Evolutionary conservation across 352 stramenopile genomes (phyloP).

Genomic region (Aphanomyces cochlioides): DNA sequence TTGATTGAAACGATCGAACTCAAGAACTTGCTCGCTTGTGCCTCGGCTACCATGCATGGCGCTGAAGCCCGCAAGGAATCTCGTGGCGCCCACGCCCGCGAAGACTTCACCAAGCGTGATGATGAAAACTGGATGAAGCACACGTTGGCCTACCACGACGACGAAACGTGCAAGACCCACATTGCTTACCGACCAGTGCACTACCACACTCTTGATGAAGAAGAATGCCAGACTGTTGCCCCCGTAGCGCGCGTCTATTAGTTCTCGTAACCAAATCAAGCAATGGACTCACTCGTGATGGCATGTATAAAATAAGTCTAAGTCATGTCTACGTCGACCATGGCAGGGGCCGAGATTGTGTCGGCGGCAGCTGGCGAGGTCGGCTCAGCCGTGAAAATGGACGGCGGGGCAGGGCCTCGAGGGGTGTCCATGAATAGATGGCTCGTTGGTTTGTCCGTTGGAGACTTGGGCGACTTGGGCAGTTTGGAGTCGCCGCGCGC

Average conservation of each 20-base stretch:
- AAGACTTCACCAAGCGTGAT: conserved; percentile 92
- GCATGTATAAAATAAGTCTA: background rate
- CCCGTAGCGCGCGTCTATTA: conserved; percentile 97
- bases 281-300: background rate
- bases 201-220: conserved; percentile 93
- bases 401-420: no score
- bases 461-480: background rate
- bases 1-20: conserved; percentile 96
- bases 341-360: background rate
- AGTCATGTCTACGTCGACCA: conserved; percentile 27
- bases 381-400: no score
- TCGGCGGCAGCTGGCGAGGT: background rate
- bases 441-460: background rate
- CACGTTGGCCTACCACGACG: conserved; percentile 92
- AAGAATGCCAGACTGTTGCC: conserved; percentile 91
- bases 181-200: conserved; percentile 92
- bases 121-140: conserved; percentile 98
- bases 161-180: conserved; percentile 78
- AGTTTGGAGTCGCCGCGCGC: conserved; percentile 3
- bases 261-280: conserved; percentile 17
- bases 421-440: no score
- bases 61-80: conserved; percentile 94
- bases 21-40: conserved; percentile 90
- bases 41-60: conserved; percentile 92
- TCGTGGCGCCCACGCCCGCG: conserved; percentile 93